Evolutionary conservation across 2,329 filamentous ascomycete genomes (phyloP).

Genomic region (Cercospora berteroae): DNA sequence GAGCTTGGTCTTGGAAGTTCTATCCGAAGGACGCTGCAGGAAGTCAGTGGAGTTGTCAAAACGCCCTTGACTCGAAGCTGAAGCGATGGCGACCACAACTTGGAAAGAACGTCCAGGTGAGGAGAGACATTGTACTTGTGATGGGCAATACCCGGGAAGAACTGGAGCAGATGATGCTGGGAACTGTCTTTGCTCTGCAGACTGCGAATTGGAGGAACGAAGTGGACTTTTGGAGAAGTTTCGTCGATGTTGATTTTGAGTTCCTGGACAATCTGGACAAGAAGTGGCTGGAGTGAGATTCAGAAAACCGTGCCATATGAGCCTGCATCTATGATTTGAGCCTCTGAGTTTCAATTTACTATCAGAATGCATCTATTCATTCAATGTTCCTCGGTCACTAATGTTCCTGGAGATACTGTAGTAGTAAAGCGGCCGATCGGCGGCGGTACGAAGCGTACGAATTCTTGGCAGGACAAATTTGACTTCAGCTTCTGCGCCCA

Average conservation of each 20-base stretch:
- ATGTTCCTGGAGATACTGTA: not conserved
- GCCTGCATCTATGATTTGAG: not conserved
- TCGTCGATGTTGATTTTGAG: slow-evolving; percentile 48
- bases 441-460: not conserved
- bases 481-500: slow-evolving; percentile 1
- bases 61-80: slow-evolving; percentile 37
- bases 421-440: not conserved
- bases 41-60: slow-evolving; percentile 47
- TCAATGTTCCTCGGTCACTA: not conserved
- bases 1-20: slow-evolving; percentile 49
- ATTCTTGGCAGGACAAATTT: not conserved
- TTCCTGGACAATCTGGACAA: slow-evolving; percentile 47
- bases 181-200: slow-evolving; percentile 48
- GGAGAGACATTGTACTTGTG: slow-evolving; percentile 48
- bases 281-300: slow-evolving; percentile 35
- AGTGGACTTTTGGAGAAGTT: slow-evolving; percentile 54
- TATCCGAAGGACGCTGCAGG: slow-evolving; percentile 49
- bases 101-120: slow-evolving; percentile 31
- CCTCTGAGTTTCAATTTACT: not conserved
- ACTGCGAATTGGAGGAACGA: slow-evolving; percentile 52
- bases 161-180: slow-evolving; percentile 41
- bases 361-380: not conserved
- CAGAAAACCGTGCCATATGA: not conserved
- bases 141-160: slow-evolving; percentile 48
- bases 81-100: slow-evolving; percentile 40